Evolutionary conservation across 2,329 filamentous ascomycete genomes (phyloP).

Genomic region (Pseudogymnoascus sp.): DNA sequence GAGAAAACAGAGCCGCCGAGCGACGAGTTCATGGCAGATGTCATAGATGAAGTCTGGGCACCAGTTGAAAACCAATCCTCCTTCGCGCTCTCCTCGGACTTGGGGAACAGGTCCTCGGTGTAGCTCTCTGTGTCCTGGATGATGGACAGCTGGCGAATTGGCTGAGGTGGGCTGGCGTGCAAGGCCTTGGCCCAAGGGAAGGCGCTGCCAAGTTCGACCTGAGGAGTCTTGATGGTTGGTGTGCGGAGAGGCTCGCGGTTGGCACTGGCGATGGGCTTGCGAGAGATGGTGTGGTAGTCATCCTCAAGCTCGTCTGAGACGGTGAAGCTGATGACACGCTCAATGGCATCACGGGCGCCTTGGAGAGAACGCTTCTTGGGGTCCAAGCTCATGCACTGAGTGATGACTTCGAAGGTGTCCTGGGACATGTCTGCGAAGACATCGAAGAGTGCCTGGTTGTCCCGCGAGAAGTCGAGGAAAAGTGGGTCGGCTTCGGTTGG

Average conservation of each 20-base stretch:
- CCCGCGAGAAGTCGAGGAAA: conserved; percentile 85
- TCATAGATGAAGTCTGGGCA: conserved; percentile 70
- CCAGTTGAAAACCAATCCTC: conserved; percentile 75
- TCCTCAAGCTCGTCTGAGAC: conserved; percentile 85
- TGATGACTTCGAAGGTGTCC: conserved; percentile 91
- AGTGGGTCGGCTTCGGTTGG: conserved; percentile 86
- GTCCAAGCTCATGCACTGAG: conserved; percentile 83
- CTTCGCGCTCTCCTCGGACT: conserved; percentile 57
- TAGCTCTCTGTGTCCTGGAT: conserved; percentile 75
- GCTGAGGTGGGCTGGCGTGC: conserved; percentile 62
- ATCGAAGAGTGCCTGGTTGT: conserved; percentile 94
- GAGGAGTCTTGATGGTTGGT: conserved; percentile 84
- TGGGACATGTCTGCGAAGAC: conserved; percentile 98
- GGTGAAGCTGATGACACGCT: conserved; percentile 81
- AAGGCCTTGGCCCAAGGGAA: conserved; percentile 95
- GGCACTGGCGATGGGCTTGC: conserved; percentile 68
- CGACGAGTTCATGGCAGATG: conserved; percentile 76
- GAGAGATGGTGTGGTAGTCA: conserved; percentile 75
- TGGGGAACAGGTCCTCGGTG: conserved; percentile 76
- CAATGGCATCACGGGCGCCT: conserved; percentile 68
- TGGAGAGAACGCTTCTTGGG: conserved; percentile 78
- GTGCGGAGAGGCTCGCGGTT: conserved; percentile 94
- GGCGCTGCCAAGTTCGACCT: conserved; percentile 61
- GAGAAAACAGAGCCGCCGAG: conserved; percentile 76
- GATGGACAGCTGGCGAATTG: conserved; percentile 74